Conservation (phyloP, 257 asterid genomes). For the Anisodus acutangulus region DNA sequence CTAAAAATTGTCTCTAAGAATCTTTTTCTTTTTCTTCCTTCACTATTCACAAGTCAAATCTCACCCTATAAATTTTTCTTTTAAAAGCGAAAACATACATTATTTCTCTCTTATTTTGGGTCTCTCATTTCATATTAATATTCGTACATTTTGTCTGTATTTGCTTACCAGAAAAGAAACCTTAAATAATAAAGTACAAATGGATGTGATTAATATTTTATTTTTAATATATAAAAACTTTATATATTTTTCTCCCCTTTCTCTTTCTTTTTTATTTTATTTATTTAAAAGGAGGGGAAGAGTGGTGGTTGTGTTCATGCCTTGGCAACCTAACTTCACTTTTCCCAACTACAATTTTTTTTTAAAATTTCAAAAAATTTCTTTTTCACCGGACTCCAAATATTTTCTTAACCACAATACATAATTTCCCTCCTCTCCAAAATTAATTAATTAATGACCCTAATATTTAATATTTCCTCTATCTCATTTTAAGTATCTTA, state of each 20-base stretch:
- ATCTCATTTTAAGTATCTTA: too few relatives aligned
- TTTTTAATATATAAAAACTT: neutral
- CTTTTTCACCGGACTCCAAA: conserved; percentile 74
- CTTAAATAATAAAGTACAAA: neutral
- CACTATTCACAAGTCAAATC: neutral
- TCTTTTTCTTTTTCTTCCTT: neutral
- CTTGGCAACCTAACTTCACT: conserved; percentile 93
- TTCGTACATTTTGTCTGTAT: neutral
- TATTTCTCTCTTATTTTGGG: neutral
- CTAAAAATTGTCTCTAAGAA: neutral
- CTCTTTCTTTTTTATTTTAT: conserved; percentile 17
- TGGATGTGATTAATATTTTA: conserved; percentile 8
- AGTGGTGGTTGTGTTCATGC: conserved; percentile 72
- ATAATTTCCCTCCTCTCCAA: conserved; percentile 61
- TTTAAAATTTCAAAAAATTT: neutral
- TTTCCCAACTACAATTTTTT: conserved; percentile 68
- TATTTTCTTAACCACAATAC: conserved; percentile 84
- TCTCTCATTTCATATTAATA: neutral
- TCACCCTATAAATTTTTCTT: neutral
- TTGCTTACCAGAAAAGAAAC: neutral
- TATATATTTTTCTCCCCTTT: neutral
- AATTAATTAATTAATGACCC: conserved; percentile 55
- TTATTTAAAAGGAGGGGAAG: conserved; percentile 37
- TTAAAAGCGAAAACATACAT: neutral
- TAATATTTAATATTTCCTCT: conserved; percentile 31